Evolutionary conservation across 805 yeast species (phyloP).

Genomic region (Zygosaccharomyces kombuchaensis): DNA sequence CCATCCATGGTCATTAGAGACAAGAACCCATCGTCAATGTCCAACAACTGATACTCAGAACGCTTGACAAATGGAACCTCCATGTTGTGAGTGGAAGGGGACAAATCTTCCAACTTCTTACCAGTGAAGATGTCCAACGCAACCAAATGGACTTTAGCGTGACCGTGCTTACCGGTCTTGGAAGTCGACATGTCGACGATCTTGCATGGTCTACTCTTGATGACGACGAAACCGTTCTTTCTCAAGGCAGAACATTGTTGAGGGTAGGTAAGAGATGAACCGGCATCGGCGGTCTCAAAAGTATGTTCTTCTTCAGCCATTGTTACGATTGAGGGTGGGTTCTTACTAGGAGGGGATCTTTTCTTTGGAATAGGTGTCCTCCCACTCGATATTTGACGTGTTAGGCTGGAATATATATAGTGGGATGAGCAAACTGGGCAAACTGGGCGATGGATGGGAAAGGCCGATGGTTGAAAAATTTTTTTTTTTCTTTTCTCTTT

Average conservation of each 20-base stretch:
- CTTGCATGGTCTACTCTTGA: constrained; percentile 99
- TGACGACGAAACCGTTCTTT: constrained; percentile 98
- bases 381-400: neutral
- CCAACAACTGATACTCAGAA: constrained; percentile 94
- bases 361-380: neutral
- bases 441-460: neutral
- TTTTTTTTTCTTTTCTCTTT: neutral
- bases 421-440: constrained; percentile 1
- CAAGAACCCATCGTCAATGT: constrained; percentile 97
- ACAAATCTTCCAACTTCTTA: constrained; percentile 98
- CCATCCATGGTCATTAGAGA: constrained; percentile 96
- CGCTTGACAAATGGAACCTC: constrained; percentile 97
- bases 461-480: constrained; percentile 7
- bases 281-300: constrained; percentile 98
- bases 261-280: constrained; percentile 98
- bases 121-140: constrained; percentile 98
- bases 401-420: neutral
- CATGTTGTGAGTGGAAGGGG: constrained; percentile 99
- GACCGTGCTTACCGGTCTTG: constrained; percentile 99
- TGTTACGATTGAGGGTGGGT: constrained; percentile 6
- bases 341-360: neutral
- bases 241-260: constrained; percentile 99
- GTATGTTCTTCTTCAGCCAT: constrained; percentile 62
- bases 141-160: constrained; percentile 99
- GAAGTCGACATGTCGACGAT: constrained; percentile 99